A percentile compares a stretch with the other conserved stretches of the same genome.
Evolutionary conservation across 305 asterid species (phyloP).

Genomic region (Andrographis paniculata): DNA sequence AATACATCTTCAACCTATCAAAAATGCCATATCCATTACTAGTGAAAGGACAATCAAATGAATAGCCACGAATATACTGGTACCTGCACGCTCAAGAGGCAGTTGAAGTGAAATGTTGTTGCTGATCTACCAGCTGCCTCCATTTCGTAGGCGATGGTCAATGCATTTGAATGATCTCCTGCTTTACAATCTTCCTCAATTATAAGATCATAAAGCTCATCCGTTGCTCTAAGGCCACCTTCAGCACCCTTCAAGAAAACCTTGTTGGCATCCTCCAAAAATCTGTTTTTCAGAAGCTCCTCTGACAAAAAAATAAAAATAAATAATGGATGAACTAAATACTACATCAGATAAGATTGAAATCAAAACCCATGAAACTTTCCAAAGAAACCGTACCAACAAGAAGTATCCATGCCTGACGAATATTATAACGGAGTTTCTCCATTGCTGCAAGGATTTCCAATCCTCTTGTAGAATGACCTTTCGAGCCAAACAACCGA

Average conservation of each 20-base stretch:
- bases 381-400: conserved; percentile 51
- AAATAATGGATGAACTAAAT: conserved; percentile 22
- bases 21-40: conserved; percentile 4
- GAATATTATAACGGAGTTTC: conserved; percentile 82
- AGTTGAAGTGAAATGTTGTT: conserved; percentile 92
- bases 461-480: conserved; percentile 76
- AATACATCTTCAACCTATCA: conserved; percentile 11
- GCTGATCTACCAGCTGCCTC: conserved; percentile 99
- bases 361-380: conserved; percentile 16
- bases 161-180: conserved; percentile 96
- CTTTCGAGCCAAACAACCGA: conserved; percentile 85
- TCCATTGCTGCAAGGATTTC: conserved; percentile 98
- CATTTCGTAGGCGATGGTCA: conserved; percentile 97
- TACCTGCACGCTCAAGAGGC: conserved; percentile 97
- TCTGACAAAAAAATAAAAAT: conserved; percentile 62
- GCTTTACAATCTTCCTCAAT: conserved; percentile 88
- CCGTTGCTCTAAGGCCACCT: conserved; percentile 96
- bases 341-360: conserved; percentile 14
- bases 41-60: conserved; percentile 1
- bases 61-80: conserved; percentile 14
- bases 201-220: conserved; percentile 86
- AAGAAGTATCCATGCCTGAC: conserved; percentile 91
- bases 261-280: conserved; percentile 83
- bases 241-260: conserved; percentile 91
- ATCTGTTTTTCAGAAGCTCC: conserved; percentile 80